phyloP scores from a whole-genome alignment of 352 stramenopile genomes.

The Phytophthora tentaculata region DNA sequence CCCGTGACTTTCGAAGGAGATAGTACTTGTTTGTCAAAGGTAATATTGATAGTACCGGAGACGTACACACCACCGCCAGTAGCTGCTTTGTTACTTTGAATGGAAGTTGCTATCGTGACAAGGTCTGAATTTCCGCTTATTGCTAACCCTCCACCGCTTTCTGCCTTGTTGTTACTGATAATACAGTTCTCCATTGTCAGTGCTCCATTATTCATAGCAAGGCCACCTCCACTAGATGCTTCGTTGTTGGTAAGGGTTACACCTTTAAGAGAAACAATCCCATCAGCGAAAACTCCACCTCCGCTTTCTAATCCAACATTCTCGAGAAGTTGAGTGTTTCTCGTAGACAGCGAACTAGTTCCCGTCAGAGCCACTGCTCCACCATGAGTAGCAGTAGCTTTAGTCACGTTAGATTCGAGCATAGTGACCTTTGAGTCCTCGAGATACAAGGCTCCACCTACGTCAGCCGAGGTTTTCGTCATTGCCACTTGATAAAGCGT shows the following conservation, averaged over 20 bases:
- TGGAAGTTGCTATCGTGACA: constrained; percentile 7
- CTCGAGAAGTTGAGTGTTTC: constrained; percentile 1
- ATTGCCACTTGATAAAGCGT: constrained; percentile 25
- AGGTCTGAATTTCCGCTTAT: constrained; percentile 14
- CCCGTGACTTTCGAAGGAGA: constrained; percentile 18
- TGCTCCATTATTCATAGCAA: constrained; percentile 26
- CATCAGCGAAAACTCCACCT: constrained; percentile 23
- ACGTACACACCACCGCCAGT: constrained; percentile 31
- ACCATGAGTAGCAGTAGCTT: constrained; percentile 29
- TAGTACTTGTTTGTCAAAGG: constrained; percentile 6
- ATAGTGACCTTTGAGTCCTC: constrained; percentile 25
- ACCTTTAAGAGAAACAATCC: constrained; percentile 17
- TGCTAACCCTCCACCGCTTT: constrained; percentile 23
- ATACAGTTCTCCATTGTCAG: constrained; percentile 20
- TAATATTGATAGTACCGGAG: constrained; percentile 13
- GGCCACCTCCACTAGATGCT: constrained; percentile 25
- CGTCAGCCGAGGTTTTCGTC: constrained; percentile 13
- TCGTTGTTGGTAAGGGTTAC: constrained; percentile 15
- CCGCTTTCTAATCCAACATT: constrained; percentile 35
- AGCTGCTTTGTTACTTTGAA: constrained; percentile 16
- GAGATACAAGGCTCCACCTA: constrained; percentile 42
- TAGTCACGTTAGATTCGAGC: constrained; percentile 30
- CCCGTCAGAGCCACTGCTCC: constrained; percentile 33
- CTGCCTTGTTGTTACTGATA: constrained; percentile 21
- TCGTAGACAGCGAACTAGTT: constrained; percentile 17